Percentiles rank a stretch among this genome's conserved stretches.
Evolutionary conservation across 2,329 filamentous ascomycete genomes (phyloP).

Genomic region (Pyrenophora tritici-repentis): DNA sequence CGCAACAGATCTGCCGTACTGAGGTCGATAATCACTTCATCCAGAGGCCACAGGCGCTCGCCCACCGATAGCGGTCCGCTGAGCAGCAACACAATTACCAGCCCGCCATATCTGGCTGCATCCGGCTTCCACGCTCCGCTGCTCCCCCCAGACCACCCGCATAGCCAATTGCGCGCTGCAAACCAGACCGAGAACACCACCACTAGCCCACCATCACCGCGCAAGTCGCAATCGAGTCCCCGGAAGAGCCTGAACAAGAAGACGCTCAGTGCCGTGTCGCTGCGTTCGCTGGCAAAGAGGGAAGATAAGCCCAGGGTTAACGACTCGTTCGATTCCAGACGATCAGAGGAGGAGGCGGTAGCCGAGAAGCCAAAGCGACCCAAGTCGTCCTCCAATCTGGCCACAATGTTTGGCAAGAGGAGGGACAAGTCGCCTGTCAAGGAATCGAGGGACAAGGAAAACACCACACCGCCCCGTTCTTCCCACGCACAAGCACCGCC

Average conservation of each 20-base stretch:
- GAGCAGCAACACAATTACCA: slow-evolving; percentile 25
- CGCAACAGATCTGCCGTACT: slow-evolving; percentile 53
- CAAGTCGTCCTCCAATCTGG: slow-evolving; percentile 84
- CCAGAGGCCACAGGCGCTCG: slow-evolving; percentile 56
- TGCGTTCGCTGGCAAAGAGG: slow-evolving; percentile 55
- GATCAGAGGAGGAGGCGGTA: slow-evolving; percentile 34
- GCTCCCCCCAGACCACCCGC: slow-evolving; percentile 57
- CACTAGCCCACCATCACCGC: slow-evolving; percentile 42
- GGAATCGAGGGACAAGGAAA: slow-evolving; percentile 75
- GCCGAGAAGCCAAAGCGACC: slow-evolving; percentile 65
- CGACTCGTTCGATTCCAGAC: slow-evolving; percentile 37
- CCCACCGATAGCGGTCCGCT: slow-evolving; percentile 49
- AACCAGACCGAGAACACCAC: slow-evolving; percentile 44
- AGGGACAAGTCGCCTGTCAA: slow-evolving; percentile 58
- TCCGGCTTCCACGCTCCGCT: slow-evolving; percentile 46
- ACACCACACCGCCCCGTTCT: slow-evolving; percentile 66
- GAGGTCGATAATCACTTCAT: slow-evolving; percentile 53
- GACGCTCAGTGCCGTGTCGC: slow-evolving; percentile 59
- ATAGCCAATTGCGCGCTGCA: slow-evolving; percentile 42
- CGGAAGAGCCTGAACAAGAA: slow-evolving; percentile 55
- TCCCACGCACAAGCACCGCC: slow-evolving; percentile 48
- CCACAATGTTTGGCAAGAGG: slow-evolving; percentile 72
- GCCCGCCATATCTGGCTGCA: slow-evolving; percentile 32
- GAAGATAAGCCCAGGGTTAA: slow-evolving; percentile 42
- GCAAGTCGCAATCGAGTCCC: slow-evolving; percentile 48